Percentiles rank a stretch among this genome's conserved stretches.
These are phyloP conservation scores for Aethionema arabicum DNA, from an alignment of 345 rosid genomes.

Conservation along the genomic window DNA sequence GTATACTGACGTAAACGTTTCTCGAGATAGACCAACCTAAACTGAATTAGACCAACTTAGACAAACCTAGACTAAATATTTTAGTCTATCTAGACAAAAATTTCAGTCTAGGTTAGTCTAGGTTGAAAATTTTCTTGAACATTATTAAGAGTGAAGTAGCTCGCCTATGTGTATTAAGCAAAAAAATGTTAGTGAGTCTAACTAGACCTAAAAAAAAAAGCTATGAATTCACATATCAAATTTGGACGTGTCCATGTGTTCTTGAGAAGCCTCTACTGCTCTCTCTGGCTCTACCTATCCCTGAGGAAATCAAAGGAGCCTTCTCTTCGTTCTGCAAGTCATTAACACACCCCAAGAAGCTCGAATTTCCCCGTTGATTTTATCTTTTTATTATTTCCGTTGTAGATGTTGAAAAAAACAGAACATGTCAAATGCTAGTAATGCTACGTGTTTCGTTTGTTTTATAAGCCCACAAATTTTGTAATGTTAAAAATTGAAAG, in stretches of 20 bases:
- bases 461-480: background rate
- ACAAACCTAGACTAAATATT: too few species aligned
- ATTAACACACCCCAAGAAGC: conserved; percentile 45
- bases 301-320: conserved; percentile 61
- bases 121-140: too few species aligned
- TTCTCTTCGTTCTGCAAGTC: conserved; percentile 69
- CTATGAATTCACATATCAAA: too few species aligned
- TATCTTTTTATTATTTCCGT: background rate
- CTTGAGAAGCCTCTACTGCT: conserved; percentile 23
- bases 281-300: conserved; percentile 59
- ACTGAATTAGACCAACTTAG: too few species aligned
- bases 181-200: too few species aligned
- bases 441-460: background rate
- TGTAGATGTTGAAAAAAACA: conserved; percentile 29
- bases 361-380: conserved; percentile 34
- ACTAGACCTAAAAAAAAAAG: too few species aligned
- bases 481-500: background rate
- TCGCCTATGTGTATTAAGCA: too few species aligned
- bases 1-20: too few species aligned
- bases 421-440: background rate
- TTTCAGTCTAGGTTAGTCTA: too few species aligned
- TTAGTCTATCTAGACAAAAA: too few species aligned
- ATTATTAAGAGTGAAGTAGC: too few species aligned
- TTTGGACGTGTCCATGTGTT: conserved; percentile 17
- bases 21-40: too few species aligned